Evolutionary conservation across 495 filamentous ascomycete genomes (phyloP).

Genomic region (Penicillium paxilli): DNA sequence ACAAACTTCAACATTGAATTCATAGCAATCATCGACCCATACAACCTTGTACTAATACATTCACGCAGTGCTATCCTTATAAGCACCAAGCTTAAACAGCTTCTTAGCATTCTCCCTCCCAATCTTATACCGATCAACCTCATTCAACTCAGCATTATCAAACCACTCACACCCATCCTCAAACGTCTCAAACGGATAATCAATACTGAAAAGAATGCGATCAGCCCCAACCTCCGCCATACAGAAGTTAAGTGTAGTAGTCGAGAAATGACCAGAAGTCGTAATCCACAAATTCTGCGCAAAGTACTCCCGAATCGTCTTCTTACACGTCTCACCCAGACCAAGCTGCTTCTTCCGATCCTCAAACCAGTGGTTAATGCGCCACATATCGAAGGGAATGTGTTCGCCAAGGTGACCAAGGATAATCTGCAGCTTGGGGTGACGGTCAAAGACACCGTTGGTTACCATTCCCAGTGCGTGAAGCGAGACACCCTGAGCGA

Average conservation of each 20-base stretch:
- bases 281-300: constrained; percentile 65
- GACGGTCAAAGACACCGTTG: constrained; percentile 51
- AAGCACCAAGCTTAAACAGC: constrained; percentile 49
- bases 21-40: too few species aligned
- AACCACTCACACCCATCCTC: constrained; percentile 57
- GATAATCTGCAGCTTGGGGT: constrained; percentile 59
- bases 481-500: constrained; percentile 49
- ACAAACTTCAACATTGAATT: too few species aligned
- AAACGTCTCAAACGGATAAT: constrained; percentile 55
- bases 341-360: constrained; percentile 47
- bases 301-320: constrained; percentile 59
- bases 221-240: constrained; percentile 44
- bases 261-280: constrained; percentile 61
- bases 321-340: constrained; percentile 44
- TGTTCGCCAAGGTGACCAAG: constrained; percentile 69
- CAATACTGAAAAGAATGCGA: constrained; percentile 50
- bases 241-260: constrained; percentile 52
- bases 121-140: constrained; percentile 47
- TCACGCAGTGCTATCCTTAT: constrained; percentile 40
- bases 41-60: background rate
- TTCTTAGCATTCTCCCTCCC: constrained; percentile 55
- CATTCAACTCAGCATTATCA: constrained; percentile 46
- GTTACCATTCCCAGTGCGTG: constrained; percentile 54
- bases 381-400: constrained; percentile 63
- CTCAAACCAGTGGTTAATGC: constrained; percentile 60